Base-by-base conservation (phyloP, 352 stramenopile species). In the Phytophthora tubulina region DNA sequence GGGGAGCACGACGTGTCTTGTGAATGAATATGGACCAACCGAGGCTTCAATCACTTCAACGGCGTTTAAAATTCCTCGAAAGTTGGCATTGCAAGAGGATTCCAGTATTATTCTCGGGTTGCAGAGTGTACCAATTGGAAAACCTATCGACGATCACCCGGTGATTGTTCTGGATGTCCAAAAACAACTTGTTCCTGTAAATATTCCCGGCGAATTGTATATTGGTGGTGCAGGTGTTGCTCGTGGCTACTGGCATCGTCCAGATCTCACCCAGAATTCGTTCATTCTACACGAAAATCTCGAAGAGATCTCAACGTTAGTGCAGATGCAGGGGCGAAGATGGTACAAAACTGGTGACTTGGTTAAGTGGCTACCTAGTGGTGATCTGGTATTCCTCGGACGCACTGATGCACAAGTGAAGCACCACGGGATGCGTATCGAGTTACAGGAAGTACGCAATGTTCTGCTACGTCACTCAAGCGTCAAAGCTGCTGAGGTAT, bases 391-490 rank as follows among this genome's bases (percentile, higher is more conserved):
- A 10, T 93, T 94, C 41, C 61, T 94, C 3, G 86, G 88, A 8
- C 76, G 90, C 15, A 82, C 82, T 1, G 90, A 96, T 62, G 72
- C 81, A 3, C 90, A 95, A 59, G 86, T 96, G 33, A 96, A 96
- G 60, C 81, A 92, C 2, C 82, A 88, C 17, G 90, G 88, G 11
- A 93, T 93, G 72, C 86, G 90, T 3, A 88, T 97, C 17, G 90
- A 97, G 67, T 68, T 95, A 4, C 84, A 92, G 9, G 88, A 96
- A 73, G 82, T 96, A 14, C 84, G 90, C 6, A 87, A 88, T 17
- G 75, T 85, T 32, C 56, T 95, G 14, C 54, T 91, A 5, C 63
- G 76, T 8, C 70, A 86, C 33, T 6, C 49, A 11, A 38, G 33
- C 0, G 70, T 95, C 2, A 69, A 75, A 32, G 74, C 87, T 27